Conservation (phyloP, 2,329 filamentous ascomycete species). For the Rhynchosporium graminicola region DNA sequence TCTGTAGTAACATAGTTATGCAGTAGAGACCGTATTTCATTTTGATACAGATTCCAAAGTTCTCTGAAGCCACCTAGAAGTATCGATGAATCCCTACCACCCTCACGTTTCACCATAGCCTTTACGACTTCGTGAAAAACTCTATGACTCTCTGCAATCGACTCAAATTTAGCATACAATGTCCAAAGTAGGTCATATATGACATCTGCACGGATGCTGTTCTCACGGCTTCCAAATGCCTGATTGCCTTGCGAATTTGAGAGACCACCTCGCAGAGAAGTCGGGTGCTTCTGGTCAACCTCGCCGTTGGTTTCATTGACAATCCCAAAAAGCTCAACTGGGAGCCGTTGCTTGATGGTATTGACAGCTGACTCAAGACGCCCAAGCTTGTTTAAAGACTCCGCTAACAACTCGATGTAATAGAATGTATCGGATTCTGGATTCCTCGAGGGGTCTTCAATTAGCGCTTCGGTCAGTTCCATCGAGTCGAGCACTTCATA, state of each 20-base stretch:
- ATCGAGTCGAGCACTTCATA: slow-evolving; percentile 60
- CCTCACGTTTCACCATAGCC: slow-evolving; percentile 81
- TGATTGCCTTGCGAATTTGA: slow-evolving; percentile 57
- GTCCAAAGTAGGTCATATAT: slow-evolving; percentile 91
- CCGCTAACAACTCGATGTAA: slow-evolving; percentile 84
- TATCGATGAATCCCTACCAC: slow-evolving; percentile 58
- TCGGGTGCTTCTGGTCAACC: slow-evolving; percentile 90
- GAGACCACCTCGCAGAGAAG: slow-evolving; percentile 60
- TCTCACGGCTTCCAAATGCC: slow-evolving; percentile 68
- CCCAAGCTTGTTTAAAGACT: slow-evolving; percentile 86
- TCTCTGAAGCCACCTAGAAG: slow-evolving; percentile 91
- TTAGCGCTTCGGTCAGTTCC: slow-evolving; percentile 61
- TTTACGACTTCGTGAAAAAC: slow-evolving; percentile 91
- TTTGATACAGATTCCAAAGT: slow-evolving; percentile 96
- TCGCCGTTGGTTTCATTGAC: slow-evolving; percentile 95
- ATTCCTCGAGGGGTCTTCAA: slow-evolving; percentile 89
- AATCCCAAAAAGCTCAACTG: slow-evolving; percentile 89
- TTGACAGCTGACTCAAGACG: slow-evolving; percentile 84
- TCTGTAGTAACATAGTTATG: slow-evolving; percentile 97
- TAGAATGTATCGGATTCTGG: slow-evolving; percentile 94
- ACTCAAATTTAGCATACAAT: slow-evolving; percentile 93
- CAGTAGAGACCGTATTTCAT: slow-evolving; percentile 89
- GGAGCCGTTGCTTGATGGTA: slow-evolving; percentile 86
- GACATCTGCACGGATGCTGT: slow-evolving; percentile 77
- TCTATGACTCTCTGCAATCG: slow-evolving; percentile 92